A percentile compares a stretch with the other conserved stretches of the same genome.
These are phyloP conservation scores for Ascoidea asiatica DNA, from an alignment of 805 yeast species.

Conservation along the genomic window DNA sequence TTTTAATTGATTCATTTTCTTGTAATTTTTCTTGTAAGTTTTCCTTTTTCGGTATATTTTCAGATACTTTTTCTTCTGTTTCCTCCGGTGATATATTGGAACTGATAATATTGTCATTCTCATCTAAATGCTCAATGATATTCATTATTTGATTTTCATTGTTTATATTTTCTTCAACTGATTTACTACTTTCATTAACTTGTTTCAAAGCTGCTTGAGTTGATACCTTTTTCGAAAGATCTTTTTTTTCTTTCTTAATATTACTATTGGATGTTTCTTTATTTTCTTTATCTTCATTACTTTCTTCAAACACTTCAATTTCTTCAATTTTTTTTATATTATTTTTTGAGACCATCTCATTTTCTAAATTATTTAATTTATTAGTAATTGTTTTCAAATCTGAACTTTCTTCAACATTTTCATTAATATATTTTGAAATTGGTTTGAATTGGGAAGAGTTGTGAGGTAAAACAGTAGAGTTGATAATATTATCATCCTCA, in stretches of 20 bases:
- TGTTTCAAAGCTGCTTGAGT: too few species aligned
- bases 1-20: background rate
- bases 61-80: background rate
- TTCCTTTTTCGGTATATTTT: background rate
- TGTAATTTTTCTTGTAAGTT: background rate
- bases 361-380: background rate
- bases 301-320: too few species aligned
- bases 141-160: background rate
- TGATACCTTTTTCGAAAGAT: too few species aligned
- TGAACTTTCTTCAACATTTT: background rate
- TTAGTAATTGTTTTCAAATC: background rate
- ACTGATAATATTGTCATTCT: background rate
- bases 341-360: background rate
- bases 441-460: slow-evolving; percentile 7
- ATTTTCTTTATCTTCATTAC: too few species aligned
- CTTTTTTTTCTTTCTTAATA: too few species aligned
- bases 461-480: slow-evolving; percentile 28
- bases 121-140: background rate
- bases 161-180: too few species aligned
- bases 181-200: too few species aligned
- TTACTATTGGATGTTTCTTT: too few species aligned
- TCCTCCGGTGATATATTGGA: background rate
- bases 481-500: slow-evolving; percentile 62
- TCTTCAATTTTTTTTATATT: too few species aligned
- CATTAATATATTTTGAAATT: background rate